Evolutionary conservation across 768 basidiomycete species (phyloP), one percentile per base, ranked within the genome.

Genomic region (Mrakia gelida): DNA sequence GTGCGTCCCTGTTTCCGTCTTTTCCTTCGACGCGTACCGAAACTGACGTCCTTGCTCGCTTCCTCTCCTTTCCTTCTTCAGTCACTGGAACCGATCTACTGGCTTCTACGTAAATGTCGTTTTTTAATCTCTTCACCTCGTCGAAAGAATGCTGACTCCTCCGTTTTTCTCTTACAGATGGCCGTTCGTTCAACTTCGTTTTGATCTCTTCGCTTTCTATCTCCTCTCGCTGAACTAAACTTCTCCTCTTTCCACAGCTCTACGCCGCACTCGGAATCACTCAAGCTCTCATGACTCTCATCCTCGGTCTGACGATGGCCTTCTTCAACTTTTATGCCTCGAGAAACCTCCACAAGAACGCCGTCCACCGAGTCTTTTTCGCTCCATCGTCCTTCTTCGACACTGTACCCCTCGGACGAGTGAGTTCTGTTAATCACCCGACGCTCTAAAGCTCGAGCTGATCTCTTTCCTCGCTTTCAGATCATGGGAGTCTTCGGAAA

Each of bases 331-430:
- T 89, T 83, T 90, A 91, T 82, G 91, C 93, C 3, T 95, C 93
- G 10, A 88, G 88, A 81, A 83, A 84, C 3, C 83, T 92, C 6
- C 91, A 93, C 81, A 86, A 88, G 74, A 82, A 86, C 68, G 88
- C 90, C 0, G 85, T 90, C 38, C 83, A 84, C 41, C 88, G 88
- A 73, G 86, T 91, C 41, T 89, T 91, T 82, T 77, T 75, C 83
- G 93, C 93, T 1, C 93, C 93, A 0, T 93, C 93, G 90, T 90
- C 89, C 13, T 94, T 94, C 86, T 95, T 94, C 82, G 94, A 95
- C 82, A 94, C 84, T 0, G 85, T 84, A 0, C 86, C 86, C 3
- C 75, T 80, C 84, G 26, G 75, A 0, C 75, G 75, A 41, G 49
- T 76, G 30, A 56, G 54, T 56, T 18, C 21, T 56, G 13, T 2